Base-by-base conservation (phyloP, 306 rosid species). In the Trifolium fragiferum region DNA sequence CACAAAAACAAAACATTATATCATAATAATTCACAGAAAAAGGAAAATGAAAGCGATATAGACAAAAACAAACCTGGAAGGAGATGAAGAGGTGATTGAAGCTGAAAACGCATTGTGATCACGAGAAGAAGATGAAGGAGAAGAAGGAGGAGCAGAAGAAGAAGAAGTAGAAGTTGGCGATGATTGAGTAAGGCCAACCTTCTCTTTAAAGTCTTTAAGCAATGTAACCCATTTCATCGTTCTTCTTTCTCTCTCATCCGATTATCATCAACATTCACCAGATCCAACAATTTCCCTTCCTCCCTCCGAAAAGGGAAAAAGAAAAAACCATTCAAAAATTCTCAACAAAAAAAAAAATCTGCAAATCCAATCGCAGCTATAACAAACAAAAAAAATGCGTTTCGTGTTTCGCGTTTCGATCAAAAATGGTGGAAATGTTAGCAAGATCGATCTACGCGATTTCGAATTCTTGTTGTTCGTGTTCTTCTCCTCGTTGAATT, bases 191-290 rank as follows among this genome's bases (percentile, higher is more conserved):
- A 95, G 79, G 38, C 99, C 98, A 82, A 95, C 99, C 93, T 90
- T 95, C 92, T 95, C 99, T 87, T 87, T 95, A 73, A 95, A 85
- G 88, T 95, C 99, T 92, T 89, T 95, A 82, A 95, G 90, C 97
- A 95, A 92, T 84, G 97, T 74, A 66, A 59, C 92, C 99, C 99
- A 95, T 92, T 92, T 95, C 99, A 95, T 95, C 80, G 97, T 89
- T 80, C 89, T 85, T 76, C 49, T 84, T 76, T 70, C 72, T 81
- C 87, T 85, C 87, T 89, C 98, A 89, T 90, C 90, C 93, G 84
- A 84, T 76, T 54, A 4, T 54, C 13, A 14, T 14, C 51, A 46
- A 25, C 69, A 41, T 40, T 73, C 84, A 77, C 89, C 93, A 85
- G 98, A 91, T 94, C 98, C 93, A 65, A 50, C 35, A 6, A 69